phyloP scores from a whole-genome alignment of 768 basidiomycete genomes.

The Kwoniella sp. region DNA sequence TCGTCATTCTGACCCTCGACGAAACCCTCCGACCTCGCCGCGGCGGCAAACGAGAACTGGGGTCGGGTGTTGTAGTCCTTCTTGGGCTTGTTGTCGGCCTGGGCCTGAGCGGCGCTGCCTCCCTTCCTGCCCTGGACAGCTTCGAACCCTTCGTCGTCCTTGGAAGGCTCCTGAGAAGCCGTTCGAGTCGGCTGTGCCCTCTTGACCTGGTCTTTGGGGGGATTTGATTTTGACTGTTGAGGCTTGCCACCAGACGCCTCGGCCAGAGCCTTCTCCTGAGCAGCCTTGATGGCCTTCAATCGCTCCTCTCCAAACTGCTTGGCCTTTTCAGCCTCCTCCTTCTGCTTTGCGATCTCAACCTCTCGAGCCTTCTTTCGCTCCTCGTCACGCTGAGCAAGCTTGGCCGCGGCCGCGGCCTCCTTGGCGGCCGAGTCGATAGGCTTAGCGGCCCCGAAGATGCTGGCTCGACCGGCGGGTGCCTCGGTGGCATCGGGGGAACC shows the following conservation, averaged over 20 bases:
- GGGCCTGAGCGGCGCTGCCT: conserved; percentile 1
- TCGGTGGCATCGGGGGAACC: conserved; percentile 70
- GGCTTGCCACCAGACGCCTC: conserved; percentile 13
- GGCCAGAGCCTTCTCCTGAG: conserved; percentile 26
- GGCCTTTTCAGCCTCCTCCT: conserved; percentile 31
- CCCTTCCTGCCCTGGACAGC: conserved; percentile 11
- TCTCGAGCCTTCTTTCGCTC: conserved; percentile 37
- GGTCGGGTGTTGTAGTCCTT: conserved; percentile 61
- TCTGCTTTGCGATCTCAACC: conserved; percentile 28
- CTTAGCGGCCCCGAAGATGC: conserved; percentile 84
- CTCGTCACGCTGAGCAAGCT: conserved; percentile 38
- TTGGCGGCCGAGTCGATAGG: conserved; percentile 77
- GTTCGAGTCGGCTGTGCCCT: conserved; percentile 17
- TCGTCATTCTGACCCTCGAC: conserved; percentile 31
- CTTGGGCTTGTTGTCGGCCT: conserved; percentile 10
- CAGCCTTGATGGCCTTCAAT: conserved; percentile 61
- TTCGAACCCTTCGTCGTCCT: conserved; percentile 33
- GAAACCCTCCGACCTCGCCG: conserved; percentile 52
- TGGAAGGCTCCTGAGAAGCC: conserved; percentile 6
- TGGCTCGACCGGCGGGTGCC: conserved; percentile 55
- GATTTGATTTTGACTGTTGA: not conserved
- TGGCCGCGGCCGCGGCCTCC: conserved; percentile 54
- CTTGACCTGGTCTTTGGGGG: conserved; percentile 1
- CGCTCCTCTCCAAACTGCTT: conserved; percentile 32
- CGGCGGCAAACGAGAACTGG: conserved; percentile 75